Evolutionary conservation across 2,329 filamentous ascomycete species (phyloP), one percentile per base, ranked within the genome.

Genomic region (Exserohilum rostratum): DNA sequence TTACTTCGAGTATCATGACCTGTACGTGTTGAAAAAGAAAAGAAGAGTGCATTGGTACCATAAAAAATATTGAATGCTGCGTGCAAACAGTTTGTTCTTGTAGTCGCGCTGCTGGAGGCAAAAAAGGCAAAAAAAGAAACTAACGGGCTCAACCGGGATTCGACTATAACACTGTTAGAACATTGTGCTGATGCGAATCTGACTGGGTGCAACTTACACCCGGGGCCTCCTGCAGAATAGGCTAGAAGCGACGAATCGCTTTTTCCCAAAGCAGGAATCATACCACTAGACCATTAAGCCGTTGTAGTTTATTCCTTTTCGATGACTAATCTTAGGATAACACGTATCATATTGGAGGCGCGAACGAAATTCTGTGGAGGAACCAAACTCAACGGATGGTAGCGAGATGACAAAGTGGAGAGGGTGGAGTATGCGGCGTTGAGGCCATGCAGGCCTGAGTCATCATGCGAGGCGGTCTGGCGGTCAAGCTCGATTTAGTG

Each of bases 181-280:
- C 33, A 22, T 53, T 53, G 37, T 33, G n/a, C 37, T 15, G 22
- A 20, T 18, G 0, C 1, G 9, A n/a, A 29, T 20, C 35, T 35
- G 30, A 22, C n/a, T n/a, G 17, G 13, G 30, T 25, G 17, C 1
- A 43, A 48, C 37, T 29, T 48, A 54, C 49, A 55, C 53, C 64
- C 66, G 64, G 66, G 66, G 57, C 64, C 66, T 68, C 62, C 63
- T 63, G 66, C 67, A 46, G 48, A 55, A 22, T 33, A 40, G 46
- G 29, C 46, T 38, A n/a, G 40, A 39, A 33, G 38, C 54, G 22
- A 25, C 4, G 22, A 25, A 7, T 7, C 4, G 22, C 22, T 4
- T 25, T 25, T 25, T 25, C 61, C 60, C 66, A 66, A 69, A 68
- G 65, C 65, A 61, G 63, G 62, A 68, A 68, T 69, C 65, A 68